Evolutionary conservation across 1,284 basidiomycete genomes (phyloP), one percentile per base, ranked within the genome.

Genomic region (Exsudoporus floridanus): DNA sequence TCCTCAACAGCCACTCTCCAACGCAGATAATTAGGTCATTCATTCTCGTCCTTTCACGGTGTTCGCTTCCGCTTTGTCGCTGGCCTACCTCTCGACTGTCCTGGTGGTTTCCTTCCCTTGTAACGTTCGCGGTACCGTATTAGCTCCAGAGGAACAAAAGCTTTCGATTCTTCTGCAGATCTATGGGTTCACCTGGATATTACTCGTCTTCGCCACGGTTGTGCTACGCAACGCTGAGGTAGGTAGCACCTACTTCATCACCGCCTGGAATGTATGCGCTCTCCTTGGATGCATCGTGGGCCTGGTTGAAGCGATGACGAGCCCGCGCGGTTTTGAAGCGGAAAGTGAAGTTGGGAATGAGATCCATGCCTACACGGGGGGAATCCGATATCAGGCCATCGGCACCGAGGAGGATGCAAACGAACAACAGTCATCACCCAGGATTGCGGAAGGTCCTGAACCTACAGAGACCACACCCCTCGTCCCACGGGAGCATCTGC

Each of bases 21-120:
- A 70, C n/a, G 7, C 19, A 36, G 19, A 34, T 41, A 1, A 40
- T n/a, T 54, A 89, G 88, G 75, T 83, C 42, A 69, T 83, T 10
- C 83, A 90, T 62, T 80, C 84, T 0, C 75, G 74, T 8, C 77
- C 80, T 7, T 77, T 79, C 53, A 58, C 78, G 16, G 79, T 86
- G 25, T 64, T 84, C 18, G 58, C 75, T 28, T 79, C 83, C 0
- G 71, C 73, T 38, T 61, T 80, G 35, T 71, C 78, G 4, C 63
- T 86, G 28, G 72, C 79, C 0, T 83, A 81, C 61, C 66, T 88
- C 35, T 68, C 65, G 2, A 62, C 47, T 0, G 63, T 62, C 13
- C 19, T 58, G 18, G 53, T 58, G 18, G 14, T 62, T 36, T 63
- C 61, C 16, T 57, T 66, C 44, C 63, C 66, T 31, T 52, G 51